Evolutionary conservation across 75 land plant species (phyloP), one percentile per base, ranked within the genome.

Genomic region (Selaginella tamariscina): DNA sequence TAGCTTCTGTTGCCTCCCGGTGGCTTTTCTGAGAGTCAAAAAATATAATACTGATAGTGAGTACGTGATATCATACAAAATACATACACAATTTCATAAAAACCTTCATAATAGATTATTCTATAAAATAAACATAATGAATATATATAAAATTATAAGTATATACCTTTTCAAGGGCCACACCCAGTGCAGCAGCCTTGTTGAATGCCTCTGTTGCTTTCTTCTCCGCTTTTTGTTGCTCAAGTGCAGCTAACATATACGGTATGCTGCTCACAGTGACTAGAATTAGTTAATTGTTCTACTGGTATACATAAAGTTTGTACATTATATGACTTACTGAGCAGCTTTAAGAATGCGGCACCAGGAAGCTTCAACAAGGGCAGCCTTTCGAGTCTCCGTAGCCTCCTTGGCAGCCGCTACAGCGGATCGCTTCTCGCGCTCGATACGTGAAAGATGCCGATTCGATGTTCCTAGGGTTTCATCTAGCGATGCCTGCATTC

Each of bases 361-460:
- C 96, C 96, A 91, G 26, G 96, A 88, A 21, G 91, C 96, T 79
- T 91, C 96, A 33, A 91, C 83, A 75, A 91, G 68, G 44, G 96
- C 91, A 71, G 79, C 80, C 71, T 88, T 87, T 0, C 85, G 79
- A 64, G 88, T 84, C 49, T 82, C 80, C 73, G 83, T 85, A 23
- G 86, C 96, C 66, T 75, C 79, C 2, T 30, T 15, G 59, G 88
- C 96, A 27, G 92, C 91, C 54, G 84, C 82, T 72, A 70, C 76
- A 5, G 86, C 83, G 27, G 88, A 91, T 15, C 85, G 80, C 66
- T 90, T 88, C 59, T 90, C 96, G 63, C 84, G 74, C 64, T 76
- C 75, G 5, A 88, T 75, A 65, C 82, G 73, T 1, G 79, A 80
- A 71, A 83, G 78, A 49, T 85, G 96, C 67, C 82, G 81, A 70